Percentiles rank a stretch among this genome's conserved stretches.
Evolutionary conservation across 768 basidiomycete genomes (phyloP).

Genomic region (Chlorophyllum brunneum): DNA sequence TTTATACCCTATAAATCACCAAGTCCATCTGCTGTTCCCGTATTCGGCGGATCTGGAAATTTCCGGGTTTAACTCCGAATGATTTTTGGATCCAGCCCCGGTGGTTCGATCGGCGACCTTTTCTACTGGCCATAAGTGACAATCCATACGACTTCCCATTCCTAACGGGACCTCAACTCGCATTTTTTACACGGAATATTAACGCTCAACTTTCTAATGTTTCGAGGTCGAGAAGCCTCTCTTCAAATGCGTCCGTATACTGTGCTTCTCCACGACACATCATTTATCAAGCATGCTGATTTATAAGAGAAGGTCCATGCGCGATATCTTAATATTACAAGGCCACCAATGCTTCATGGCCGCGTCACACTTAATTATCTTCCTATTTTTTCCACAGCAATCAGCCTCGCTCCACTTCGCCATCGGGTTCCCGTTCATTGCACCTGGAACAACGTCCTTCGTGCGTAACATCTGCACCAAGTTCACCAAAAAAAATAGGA

Average conservation of each 20-base stretch:
- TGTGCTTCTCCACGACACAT: not conserved
- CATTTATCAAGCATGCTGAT: not conserved
- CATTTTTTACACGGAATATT: not conserved
- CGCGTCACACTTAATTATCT: not conserved
- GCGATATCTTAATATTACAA: not conserved
- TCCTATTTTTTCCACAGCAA: not conserved
- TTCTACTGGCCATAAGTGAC: no score
- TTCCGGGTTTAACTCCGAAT: no score
- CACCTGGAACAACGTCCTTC: constrained; percentile 1
- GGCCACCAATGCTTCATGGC: no score
- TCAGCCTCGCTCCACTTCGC: not conserved
- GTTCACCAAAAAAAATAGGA: not conserved
- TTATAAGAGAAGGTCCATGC: not conserved
- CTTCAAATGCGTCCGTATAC: not conserved
- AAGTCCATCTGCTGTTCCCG: no score
- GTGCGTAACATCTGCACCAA: constrained; percentile 8
- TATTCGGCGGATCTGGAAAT: no score
- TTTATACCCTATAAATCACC: not conserved
- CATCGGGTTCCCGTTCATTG: not conserved
- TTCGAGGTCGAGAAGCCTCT: constrained; percentile 5
- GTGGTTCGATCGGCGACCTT: no score
- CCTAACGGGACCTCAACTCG: no score
- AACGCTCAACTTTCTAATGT: not conserved
- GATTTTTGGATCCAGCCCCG: no score
- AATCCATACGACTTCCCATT: no score